Conservation (phyloP, 1,139 yeast genomes). For the Keqinozyma sinolaborantium region DNA sequence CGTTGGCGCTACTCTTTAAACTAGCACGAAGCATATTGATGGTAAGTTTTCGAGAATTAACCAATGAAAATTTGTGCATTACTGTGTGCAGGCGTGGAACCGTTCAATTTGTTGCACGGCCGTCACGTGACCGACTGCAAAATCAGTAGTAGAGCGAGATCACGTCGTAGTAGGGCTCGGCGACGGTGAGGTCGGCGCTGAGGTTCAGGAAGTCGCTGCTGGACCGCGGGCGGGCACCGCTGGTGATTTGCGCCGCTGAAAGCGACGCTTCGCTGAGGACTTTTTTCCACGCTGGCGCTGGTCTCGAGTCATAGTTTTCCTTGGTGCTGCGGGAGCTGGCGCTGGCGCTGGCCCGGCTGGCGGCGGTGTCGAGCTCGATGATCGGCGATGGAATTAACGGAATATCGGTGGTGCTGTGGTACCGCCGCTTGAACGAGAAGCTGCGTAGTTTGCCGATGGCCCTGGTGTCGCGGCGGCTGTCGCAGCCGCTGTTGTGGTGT, state of each 20-base stretch:
- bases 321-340: slow-evolving; percentile 1
- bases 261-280: slow-evolving; percentile 46
- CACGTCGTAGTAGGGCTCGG: slow-evolving; percentile 2
- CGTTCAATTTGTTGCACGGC: neutral
- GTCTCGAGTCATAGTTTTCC: slow-evolving; percentile 1
- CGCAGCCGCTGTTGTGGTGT: neutral
- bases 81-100: slow-evolving; percentile 1
- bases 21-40: slow-evolving; percentile 13
- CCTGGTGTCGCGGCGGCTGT: neutral
- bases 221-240: slow-evolving; percentile 29
- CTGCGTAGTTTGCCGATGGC: neutral
- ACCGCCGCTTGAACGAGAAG: neutral
- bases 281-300: slow-evolving; percentile 26
- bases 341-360: neutral
- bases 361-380: slow-evolving; percentile 5
- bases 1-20: slow-evolving; percentile 10
- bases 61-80: slow-evolving; percentile 1
- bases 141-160: neutral
- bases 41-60: neutral
- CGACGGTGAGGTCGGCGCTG: slow-evolving; percentile 24
- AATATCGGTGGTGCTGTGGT: slow-evolving; percentile 3
- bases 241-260: slow-evolving; percentile 49
- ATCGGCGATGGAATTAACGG: slow-evolving; percentile 8
- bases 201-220: slow-evolving; percentile 18
- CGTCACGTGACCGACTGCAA: neutral